A percentile compares a stretch with the other conserved stretches of the same genome.
Evolutionary conservation across 108 stramenopile genomes (phyloP).

Genomic region (Pinguiococcus pyrenoidosus): DNA sequence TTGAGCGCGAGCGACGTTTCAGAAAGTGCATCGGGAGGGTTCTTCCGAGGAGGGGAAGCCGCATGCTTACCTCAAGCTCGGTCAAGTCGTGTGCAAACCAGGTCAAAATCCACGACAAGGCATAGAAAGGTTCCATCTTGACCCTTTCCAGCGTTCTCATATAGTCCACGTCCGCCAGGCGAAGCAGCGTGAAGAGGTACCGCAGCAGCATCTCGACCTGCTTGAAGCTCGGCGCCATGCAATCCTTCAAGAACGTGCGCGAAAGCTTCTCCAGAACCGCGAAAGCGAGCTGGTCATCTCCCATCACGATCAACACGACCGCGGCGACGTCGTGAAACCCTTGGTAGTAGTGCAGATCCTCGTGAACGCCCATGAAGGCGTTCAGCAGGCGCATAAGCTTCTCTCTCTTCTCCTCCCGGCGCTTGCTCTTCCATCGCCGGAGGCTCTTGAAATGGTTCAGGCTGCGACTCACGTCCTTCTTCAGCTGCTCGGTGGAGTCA

Average conservation of each 20-base stretch:
- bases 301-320: conserved; percentile 15
- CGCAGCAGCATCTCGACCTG: no score
- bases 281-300: conserved; percentile 15
- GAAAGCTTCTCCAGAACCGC: conserved; percentile 7
- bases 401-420: conserved; percentile 17
- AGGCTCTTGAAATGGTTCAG: background rate
- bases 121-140: no score
- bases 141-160: no score
- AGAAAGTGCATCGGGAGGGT: no score
- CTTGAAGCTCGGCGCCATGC: no score
- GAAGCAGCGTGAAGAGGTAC: no score
- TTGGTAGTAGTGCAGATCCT: conserved; percentile 24
- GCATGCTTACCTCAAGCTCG: no score
- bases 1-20: no score
- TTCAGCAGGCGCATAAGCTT: conserved; percentile 24
- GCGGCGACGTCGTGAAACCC: conserved; percentile 33
- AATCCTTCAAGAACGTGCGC: conserved; percentile 11
- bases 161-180: no score
- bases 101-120: no score
- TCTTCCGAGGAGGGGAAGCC: no score
- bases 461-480: background rate
- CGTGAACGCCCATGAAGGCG: conserved; percentile 17
- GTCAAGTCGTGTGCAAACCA: no score
- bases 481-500: background rate
- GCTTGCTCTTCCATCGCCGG: conserved; percentile 15